Percentiles rank a stretch among this genome's conserved stretches.
Conservation (phyloP, 129 eudicot species). For the Centrapalus pauciflorus region DNA sequence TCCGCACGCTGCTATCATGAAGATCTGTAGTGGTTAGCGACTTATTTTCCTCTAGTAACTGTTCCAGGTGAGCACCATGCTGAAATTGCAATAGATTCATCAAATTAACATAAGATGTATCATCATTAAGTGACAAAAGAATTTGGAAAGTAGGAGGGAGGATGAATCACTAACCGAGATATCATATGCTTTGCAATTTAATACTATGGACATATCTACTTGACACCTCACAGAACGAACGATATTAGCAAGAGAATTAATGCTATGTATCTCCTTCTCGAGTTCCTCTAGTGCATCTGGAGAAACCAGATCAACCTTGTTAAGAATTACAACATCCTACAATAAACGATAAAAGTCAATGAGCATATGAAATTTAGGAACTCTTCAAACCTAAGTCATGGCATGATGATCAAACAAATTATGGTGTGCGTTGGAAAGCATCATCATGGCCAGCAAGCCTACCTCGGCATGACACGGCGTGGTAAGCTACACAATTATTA, state of each 20-base stretch:
- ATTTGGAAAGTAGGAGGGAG: neutral
- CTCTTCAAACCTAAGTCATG: neutral
- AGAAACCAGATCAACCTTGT: slow-evolving; percentile 79
- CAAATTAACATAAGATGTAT: slow-evolving; percentile 12
- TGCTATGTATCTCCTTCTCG: slow-evolving; percentile 69
- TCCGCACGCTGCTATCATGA: slow-evolving; percentile 80
- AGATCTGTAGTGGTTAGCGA: slow-evolving; percentile 58
- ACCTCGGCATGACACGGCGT: neutral
- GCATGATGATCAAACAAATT: neutral
- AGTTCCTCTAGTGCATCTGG: slow-evolving; percentile 57
- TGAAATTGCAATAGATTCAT: slow-evolving; percentile 28
- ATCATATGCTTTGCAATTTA: slow-evolving; percentile 81
- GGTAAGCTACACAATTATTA: neutral
- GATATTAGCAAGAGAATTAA: slow-evolving; percentile 77
- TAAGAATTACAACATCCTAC: slow-evolving; percentile 91
- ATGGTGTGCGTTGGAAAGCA: neutral
- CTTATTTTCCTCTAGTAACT: slow-evolving; percentile 62
- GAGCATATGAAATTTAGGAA: slow-evolving; percentile 1
- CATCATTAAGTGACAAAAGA: neutral
- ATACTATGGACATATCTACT: slow-evolving; percentile 76
- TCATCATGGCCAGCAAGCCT: neutral
- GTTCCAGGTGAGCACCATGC: slow-evolving; percentile 88
- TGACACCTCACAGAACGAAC: slow-evolving; percentile 82
- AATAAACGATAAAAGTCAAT: slow-evolving; percentile 21
- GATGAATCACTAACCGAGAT: slow-evolving; percentile 43